Base-by-base conservation (phyloP, 2,329 filamentous ascomycete genomes). In the Talaromyces sp. region DNA sequence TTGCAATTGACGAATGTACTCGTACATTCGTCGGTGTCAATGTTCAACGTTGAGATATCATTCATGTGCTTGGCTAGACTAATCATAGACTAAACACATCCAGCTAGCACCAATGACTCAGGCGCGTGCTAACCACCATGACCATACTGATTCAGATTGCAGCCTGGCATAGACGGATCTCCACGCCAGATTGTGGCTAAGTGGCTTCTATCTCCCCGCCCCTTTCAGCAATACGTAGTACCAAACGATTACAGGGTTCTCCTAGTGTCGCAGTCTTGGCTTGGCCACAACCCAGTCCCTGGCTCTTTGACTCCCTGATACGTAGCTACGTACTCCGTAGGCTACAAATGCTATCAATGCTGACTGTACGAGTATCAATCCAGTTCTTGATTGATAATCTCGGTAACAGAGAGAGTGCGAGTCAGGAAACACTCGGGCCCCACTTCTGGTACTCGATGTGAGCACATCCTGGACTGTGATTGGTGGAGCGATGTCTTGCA, bases 71-170 rank as follows among this genome's bases (percentile, higher is more conserved):
- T 49, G 45, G 8, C 45, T 27, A 47, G 17, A 31, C 27, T 31
- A 31, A 53, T 53, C 15, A 27, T 31, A n/a, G 25, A 25, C 53
- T 56, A 56, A 8, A 22, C 53, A 38, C 29, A 25, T 56, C 31
- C 31, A 56, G 53, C 53, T 56, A 56, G 53, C 31, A 36, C 31
- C 19, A 56, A 56, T 56, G 53, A 56, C 53, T 56, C 31, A 22
- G 51, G 53, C 11, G 27, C 29, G 25, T 54, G 27, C 51, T 31
- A 34, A 54, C 27, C 29, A 19, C 8, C 8, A 34, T 54, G 1
- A 31, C 34, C 7, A 13, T 53, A 19, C 22, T 19, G 25, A 34
- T 31, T 29, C 27, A 53, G 49, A n/a, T 19, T 34, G 25, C 11
- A 27, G 25, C 31, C 49, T 53, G 17, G 49, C 27, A 34, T 53